Evolutionary conservation across 2,329 filamentous ascomycete genomes (phyloP).

Genomic region (Onygenales sp.): DNA sequence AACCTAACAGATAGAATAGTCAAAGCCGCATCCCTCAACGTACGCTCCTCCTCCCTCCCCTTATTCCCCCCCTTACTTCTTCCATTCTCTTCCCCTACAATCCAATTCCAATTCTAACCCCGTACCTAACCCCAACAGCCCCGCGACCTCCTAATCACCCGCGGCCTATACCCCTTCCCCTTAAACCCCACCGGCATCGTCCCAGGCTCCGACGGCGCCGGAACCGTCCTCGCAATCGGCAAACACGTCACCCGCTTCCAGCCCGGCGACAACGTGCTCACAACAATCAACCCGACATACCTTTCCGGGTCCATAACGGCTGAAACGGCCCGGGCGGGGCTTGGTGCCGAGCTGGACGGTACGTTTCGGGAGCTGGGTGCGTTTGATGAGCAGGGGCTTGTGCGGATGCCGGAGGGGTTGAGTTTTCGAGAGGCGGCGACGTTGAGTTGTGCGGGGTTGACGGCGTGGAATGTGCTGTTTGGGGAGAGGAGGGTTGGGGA

Average conservation of each 20-base stretch:
- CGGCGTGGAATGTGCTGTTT: conserved; percentile 46
- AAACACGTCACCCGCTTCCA: conserved; percentile 41
- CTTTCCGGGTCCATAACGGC: conserved; percentile 13
- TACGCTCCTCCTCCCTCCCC: background rate
- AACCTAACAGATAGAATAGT: background rate
- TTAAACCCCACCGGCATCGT: conserved; percentile 5
- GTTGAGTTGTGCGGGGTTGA: conserved; percentile 37
- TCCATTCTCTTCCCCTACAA: too few relatives aligned
- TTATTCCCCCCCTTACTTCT: too few relatives aligned
- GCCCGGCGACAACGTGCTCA: conserved; percentile 42
- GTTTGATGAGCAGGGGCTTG: conserved; percentile 3
- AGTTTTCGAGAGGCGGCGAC: conserved; percentile 21
- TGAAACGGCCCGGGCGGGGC: background rate
- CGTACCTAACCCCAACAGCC: background rate
- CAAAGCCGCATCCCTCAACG: conserved; percentile 2
- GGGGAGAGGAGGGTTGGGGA: conserved; percentile 30
- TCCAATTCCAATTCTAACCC: background rate
- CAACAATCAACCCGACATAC: conserved; percentile 16
- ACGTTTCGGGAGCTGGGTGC: background rate
- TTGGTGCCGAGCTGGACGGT: background rate
- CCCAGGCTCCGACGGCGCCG: conserved; percentile 41
- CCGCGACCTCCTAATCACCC: background rate
- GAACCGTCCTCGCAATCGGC: conserved; percentile 41
- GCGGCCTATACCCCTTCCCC: conserved; percentile 4
- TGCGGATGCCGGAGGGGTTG: conserved; percentile 1